Conservation (phyloP, 257 asterid species). For the Ballota nigra region DNA sequence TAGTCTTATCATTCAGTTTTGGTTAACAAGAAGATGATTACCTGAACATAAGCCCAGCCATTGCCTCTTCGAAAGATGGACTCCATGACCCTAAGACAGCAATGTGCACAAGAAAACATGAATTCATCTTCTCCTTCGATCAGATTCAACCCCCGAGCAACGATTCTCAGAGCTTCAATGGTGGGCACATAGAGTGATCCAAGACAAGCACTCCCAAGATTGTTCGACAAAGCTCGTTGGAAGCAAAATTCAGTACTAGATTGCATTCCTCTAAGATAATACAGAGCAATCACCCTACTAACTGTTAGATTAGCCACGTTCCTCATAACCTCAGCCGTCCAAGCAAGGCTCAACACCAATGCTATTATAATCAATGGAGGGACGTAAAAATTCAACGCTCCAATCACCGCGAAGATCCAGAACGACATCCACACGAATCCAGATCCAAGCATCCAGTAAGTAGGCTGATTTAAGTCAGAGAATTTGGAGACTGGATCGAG, state of each 20-base stretch:
- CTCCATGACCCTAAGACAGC: slow-evolving; percentile 85
- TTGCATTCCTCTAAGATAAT: slow-evolving; percentile 93
- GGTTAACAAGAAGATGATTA: background rate
- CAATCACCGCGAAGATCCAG: slow-evolving; percentile 84
- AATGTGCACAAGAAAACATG: slow-evolving; percentile 96
- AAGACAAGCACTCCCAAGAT: slow-evolving; percentile 88
- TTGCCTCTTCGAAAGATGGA: slow-evolving; percentile 83
- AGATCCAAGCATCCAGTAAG: slow-evolving; percentile 74
- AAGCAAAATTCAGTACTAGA: slow-evolving; percentile 80
- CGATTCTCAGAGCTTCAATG: slow-evolving; percentile 72
- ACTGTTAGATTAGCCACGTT: slow-evolving; percentile 86
- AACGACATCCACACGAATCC: slow-evolving; percentile 95
- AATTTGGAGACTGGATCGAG: slow-evolving; percentile 84
- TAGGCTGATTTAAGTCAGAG: slow-evolving; percentile 68
- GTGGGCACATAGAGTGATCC: slow-evolving; percentile 92
- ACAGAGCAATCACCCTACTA: slow-evolving; percentile 80
- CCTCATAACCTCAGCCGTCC: slow-evolving; percentile 98
- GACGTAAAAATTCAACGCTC: slow-evolving; percentile 68
- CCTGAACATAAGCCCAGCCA: slow-evolving; percentile 99
- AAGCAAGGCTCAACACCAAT: slow-evolving; percentile 65
- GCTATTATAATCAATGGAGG: slow-evolving; percentile 64
- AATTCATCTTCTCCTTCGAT: slow-evolving; percentile 96
- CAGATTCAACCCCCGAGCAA: slow-evolving; percentile 86
- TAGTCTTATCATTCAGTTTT: background rate
- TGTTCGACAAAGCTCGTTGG: slow-evolving; percentile 77